phyloP scores from a whole-genome alignment of 345 rosid genomes.

The Pelargonium nanum region DNA sequence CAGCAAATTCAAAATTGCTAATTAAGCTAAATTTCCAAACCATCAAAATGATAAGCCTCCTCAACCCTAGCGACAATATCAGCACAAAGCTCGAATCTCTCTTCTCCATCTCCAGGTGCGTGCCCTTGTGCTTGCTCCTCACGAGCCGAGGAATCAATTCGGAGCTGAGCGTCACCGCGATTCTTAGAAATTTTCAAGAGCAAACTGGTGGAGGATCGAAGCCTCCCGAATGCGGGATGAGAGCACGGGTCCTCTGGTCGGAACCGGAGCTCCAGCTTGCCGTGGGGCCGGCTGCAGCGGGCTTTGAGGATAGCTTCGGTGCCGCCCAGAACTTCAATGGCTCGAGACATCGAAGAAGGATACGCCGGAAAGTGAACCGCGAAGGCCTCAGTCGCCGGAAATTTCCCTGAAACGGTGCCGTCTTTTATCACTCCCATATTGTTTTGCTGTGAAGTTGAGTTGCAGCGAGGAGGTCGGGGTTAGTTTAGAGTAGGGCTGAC shows the following conservation, averaged over 20 bases:
- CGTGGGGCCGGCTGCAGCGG: background rate
- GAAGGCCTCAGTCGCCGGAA: slow-evolving; percentile 49
- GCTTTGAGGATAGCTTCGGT: slow-evolving; percentile 54
- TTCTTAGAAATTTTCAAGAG: slow-evolving; percentile 48
- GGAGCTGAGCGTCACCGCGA: slow-evolving; percentile 5
- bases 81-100: slow-evolving; percentile 36
- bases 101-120: slow-evolving; percentile 8
- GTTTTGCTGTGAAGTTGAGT: background rate
- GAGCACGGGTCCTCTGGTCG: slow-evolving; percentile 91
- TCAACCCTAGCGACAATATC: slow-evolving; percentile 61
- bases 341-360: slow-evolving; percentile 64
- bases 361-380: slow-evolving; percentile 79
- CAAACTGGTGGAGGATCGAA: slow-evolving; percentile 39
- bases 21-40: slow-evolving; percentile 19
- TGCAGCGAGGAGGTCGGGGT: no score
- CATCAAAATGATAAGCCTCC: slow-evolving; percentile 66
- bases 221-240: slow-evolving; percentile 68
- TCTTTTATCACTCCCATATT: slow-evolving; percentile 62
- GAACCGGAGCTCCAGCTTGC: slow-evolving; percentile 60
- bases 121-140: no score
- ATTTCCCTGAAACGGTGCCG: slow-evolving; percentile 51
- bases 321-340: slow-evolving; percentile 78
- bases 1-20: background rate
- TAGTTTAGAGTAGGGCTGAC: no score
- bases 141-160: no score